A percentile compares a stretch with the other conserved stretches of the same genome.
Conservation (phyloP, 192 early-diverging fungal species). For the Coemansia sp. region DNA sequence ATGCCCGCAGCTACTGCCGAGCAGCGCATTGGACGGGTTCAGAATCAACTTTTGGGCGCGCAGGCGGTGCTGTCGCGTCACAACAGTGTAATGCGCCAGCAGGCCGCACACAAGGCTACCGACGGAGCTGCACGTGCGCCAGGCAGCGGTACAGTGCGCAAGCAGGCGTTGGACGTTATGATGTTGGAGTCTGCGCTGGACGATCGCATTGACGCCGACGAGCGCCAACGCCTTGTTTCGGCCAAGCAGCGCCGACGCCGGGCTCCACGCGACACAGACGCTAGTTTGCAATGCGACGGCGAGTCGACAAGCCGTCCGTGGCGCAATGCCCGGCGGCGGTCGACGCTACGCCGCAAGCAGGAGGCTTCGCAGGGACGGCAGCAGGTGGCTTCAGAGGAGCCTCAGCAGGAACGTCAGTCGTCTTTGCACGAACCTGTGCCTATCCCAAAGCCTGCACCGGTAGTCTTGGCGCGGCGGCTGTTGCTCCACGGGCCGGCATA, state of each 20-base stretch:
- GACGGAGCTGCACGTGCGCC: background rate
- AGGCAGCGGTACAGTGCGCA: slow-evolving; percentile 33
- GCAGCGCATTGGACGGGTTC: slow-evolving; percentile 41
- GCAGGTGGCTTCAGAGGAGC: background rate
- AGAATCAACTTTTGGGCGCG: slow-evolving; percentile 55
- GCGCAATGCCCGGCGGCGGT: slow-evolving; percentile 43
- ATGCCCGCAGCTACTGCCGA: slow-evolving; percentile 17
- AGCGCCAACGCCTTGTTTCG: slow-evolving; percentile 17
- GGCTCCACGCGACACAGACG: background rate
- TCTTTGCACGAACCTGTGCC: background rate
- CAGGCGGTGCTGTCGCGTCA: slow-evolving; percentile 53
- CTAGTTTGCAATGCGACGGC: slow-evolving; percentile 4
- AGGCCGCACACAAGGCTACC: background rate
- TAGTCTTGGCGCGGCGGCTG: slow-evolving; percentile 23
- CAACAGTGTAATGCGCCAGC: slow-evolving; percentile 38
- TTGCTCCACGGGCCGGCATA: slow-evolving; percentile 52
- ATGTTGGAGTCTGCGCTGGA: slow-evolving; percentile 51
- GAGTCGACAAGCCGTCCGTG: slow-evolving; percentile 25
- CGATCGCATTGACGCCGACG: slow-evolving; percentile 32
- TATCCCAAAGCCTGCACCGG: background rate
- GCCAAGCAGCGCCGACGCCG: slow-evolving; percentile 10
- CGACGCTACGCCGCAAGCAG: slow-evolving; percentile 42
- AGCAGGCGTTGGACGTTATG: slow-evolving; percentile 37
- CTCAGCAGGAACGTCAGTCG: background rate
- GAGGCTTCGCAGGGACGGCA: slow-evolving; percentile 1